Evolutionary conservation across 345 rosid genomes (phyloP), one percentile per base, ranked within the genome.

Genomic region (Pistacia atlantica): DNA sequence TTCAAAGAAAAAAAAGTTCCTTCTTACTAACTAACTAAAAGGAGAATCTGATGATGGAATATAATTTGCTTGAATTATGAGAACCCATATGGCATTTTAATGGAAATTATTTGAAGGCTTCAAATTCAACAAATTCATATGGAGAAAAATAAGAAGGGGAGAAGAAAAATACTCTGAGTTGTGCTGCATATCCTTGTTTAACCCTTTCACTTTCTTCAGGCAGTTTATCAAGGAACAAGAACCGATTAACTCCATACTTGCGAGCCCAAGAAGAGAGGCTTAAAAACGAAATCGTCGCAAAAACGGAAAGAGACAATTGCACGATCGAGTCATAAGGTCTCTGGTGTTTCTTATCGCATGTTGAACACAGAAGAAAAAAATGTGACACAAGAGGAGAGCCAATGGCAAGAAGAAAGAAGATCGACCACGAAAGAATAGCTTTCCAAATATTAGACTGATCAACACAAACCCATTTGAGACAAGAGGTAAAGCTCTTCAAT

Each of bases 251-350:
- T n/a, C 98, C 97, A 48, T 86, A 92, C 83, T 85, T 92, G 8
- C 89, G 83, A 13, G 90, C 79, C 98, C 98, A 95, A 48, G 69
- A 46, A 20, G 97, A 80, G 28, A 94, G 86, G 78, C 84, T 80
- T 18, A 87, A 13, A 72, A 92, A 92, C 11, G 98, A 91, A 72
- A 92, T 83, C 28, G 88, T 79, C 1, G 97, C 91, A 67, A 88
- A 95, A 7, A 85, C 80, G 31, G 98, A 92, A 0, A 95, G 90
- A 2, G 97, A 95, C 14, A 89, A 35, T 82, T 95, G 95, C 0
- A 92, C 92, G 12, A 90, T 79, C 8, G 85, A 82, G 77, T 95
- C 97, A 78, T 92, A 95, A 0, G 98, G 98, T 25, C 97, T 78
- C 17, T 75, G 90, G 81, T 90, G 98, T 69, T 85, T 45, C 38